Conservation (phyloP, 495 filamentous ascomycete genomes). For the Hypoxylon cercidicola region DNA sequence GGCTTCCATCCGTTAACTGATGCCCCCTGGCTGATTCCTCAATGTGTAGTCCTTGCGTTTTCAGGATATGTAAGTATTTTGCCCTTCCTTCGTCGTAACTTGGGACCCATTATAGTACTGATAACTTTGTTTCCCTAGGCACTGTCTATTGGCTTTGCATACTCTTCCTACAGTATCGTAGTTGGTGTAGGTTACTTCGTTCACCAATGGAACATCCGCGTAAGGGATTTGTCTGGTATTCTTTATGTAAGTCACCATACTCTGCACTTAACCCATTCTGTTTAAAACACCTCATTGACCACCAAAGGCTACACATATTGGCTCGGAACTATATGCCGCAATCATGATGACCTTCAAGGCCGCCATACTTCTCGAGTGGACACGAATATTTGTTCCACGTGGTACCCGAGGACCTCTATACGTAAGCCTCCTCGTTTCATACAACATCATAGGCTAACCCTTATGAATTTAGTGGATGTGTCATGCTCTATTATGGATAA, state of each 20-base stretch:
- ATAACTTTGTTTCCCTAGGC: background rate
- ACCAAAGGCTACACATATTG: slow-evolving; percentile 27
- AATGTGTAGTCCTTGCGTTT: background rate
- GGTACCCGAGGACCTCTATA: slow-evolving; percentile 24
- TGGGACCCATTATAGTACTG: background rate
- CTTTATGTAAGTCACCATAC: slow-evolving; percentile 1
- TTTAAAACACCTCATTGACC: background rate
- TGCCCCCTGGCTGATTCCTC: background rate
- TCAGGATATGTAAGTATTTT: background rate
- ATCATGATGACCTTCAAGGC: slow-evolving; percentile 39
- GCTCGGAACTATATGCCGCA: slow-evolving; percentile 29
- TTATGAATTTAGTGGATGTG: slow-evolving; percentile 25
- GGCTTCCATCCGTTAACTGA: background rate
- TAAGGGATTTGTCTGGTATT: slow-evolving; percentile 2
- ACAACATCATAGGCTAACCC: background rate
- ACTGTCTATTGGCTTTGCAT: background rate
- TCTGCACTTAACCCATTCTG: no score
- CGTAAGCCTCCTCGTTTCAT: slow-evolving; percentile 5
- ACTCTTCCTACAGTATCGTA: background rate
- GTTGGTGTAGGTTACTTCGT: slow-evolving; percentile 30
- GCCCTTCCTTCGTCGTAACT: background rate
- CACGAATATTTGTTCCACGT: slow-evolving; percentile 41
- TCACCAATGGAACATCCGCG: slow-evolving; percentile 38
- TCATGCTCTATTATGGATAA: slow-evolving; percentile 49
- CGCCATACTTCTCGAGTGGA: slow-evolving; percentile 48